Conservation (phyloP, 768 basidiomycete species). For the Roridomyces roridus region DNA sequence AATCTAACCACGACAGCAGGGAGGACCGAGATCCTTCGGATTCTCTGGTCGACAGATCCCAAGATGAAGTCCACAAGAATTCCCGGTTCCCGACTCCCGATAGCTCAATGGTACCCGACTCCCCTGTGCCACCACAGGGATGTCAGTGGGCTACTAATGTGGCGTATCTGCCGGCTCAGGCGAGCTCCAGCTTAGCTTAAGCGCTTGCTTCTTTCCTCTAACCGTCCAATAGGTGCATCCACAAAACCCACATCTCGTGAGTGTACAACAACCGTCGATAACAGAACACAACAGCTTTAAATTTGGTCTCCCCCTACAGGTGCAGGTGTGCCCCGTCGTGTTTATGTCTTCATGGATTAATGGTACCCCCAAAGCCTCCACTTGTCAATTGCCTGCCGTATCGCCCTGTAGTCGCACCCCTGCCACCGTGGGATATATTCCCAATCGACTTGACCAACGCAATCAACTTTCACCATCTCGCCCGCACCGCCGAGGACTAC, state of each 20-base stretch:
- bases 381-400: background rate
- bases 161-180: too few relatives aligned
- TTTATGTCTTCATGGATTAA: background rate
- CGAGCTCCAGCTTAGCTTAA: background rate
- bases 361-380: background rate
- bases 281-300: slow-evolving; percentile 8
- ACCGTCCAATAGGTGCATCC: background rate
- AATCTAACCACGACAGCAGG: too few relatives aligned
- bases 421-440: background rate
- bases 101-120: too few relatives aligned
- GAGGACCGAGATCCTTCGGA: too few relatives aligned
- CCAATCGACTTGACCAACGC: slow-evolving; percentile 10
- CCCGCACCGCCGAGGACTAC: background rate
- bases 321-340: slow-evolving; percentile 14
- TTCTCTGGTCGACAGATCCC: too few relatives aligned
- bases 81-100: too few relatives aligned
- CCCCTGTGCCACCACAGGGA: too few relatives aligned
- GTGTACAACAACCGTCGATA: background rate
- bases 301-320: slow-evolving; percentile 6
- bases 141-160: background rate
- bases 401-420: background rate
- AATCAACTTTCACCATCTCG: slow-evolving; percentile 10
- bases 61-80: too few relatives aligned
- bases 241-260: slow-evolving; percentile 1
- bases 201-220: background rate